These are phyloP conservation scores for Malassezia restricta DNA, from an alignment of 1,284 basidiomycete species.

Conservation along the genomic window DNA sequence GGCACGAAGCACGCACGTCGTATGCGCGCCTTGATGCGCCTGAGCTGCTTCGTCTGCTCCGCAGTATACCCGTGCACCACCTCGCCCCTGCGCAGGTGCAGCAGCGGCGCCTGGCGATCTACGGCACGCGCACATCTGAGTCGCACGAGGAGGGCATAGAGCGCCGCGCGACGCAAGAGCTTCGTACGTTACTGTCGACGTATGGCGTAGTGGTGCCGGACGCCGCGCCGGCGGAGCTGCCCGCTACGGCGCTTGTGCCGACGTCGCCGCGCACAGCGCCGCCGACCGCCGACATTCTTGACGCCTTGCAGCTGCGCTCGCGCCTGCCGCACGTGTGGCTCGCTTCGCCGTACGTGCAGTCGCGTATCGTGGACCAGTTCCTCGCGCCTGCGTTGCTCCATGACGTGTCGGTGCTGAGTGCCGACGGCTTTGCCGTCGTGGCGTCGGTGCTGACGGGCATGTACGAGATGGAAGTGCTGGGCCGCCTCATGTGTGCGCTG, in stretches of 20 bases:
- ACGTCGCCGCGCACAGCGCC: neutral
- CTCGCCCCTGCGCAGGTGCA: constrained; percentile 22
- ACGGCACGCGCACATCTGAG: constrained; percentile 34
- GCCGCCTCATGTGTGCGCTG: constrained; percentile 2
- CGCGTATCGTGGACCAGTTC: constrained; percentile 8
- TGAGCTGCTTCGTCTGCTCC: constrained; percentile 29
- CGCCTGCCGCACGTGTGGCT: constrained; percentile 23
- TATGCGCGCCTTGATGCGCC: constrained; percentile 4
- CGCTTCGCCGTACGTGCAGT: constrained; percentile 29
- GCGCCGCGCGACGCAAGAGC: constrained; percentile 31
- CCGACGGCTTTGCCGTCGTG: constrained; percentile 1
- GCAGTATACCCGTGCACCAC: constrained; percentile 29
- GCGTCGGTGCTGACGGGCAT: constrained; percentile 4
- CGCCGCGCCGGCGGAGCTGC: neutral
- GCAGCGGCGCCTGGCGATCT: constrained; percentile 37
- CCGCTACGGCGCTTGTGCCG: neutral
- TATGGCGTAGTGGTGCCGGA: neutral
- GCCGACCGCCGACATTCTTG: neutral
- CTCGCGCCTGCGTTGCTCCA: neutral
- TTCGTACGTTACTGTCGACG: constrained; percentile 7
- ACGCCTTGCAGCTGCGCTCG: neutral
- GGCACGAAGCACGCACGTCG: neutral
- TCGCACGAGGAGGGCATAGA: constrained; percentile 41
- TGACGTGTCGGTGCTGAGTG: neutral
- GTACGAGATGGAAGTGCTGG: constrained; percentile 3